phyloP scores from a whole-genome alignment of 169 alveolate genomes.

The Eimeria acervulina region DNA sequence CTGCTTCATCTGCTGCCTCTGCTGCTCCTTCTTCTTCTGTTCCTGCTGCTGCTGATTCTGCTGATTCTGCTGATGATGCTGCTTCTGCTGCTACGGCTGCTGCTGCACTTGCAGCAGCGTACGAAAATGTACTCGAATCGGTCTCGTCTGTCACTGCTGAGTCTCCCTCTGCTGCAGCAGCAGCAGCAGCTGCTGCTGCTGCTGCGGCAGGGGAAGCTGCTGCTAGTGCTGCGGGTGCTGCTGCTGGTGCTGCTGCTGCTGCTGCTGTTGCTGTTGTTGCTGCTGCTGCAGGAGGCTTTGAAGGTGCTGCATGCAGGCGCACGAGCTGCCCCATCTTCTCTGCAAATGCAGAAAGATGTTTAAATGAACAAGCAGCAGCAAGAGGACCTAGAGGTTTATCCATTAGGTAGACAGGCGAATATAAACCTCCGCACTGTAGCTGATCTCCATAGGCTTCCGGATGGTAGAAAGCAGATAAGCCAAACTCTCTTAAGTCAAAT shows the following conservation, averaged over 20 bases:
- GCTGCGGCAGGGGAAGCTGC: background rate
- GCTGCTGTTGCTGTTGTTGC: too few species aligned
- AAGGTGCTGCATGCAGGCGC: background rate
- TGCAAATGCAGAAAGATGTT: slow-evolving; percentile 15
- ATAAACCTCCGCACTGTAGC: slow-evolving; percentile 29
- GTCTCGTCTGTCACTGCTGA: background rate
- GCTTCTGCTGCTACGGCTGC: background rate
- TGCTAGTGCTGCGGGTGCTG: background rate
- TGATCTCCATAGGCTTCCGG: slow-evolving; percentile 49
- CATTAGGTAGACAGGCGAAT: background rate
- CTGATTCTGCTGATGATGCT: background rate
- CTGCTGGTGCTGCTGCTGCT: background rate
- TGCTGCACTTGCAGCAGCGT: too few species aligned
- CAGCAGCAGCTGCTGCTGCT: background rate
- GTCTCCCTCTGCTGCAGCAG: background rate
- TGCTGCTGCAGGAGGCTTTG: background rate
- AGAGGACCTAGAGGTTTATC: slow-evolving; percentile 14
- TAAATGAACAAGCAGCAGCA: slow-evolving; percentile 28
- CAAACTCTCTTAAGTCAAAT: background rate
- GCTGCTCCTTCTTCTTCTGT: background rate
- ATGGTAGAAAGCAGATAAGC: slow-evolving; percentile 1
- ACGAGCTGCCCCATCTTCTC: slow-evolving; percentile 2
- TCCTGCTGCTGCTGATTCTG: background rate
- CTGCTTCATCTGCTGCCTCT: background rate
- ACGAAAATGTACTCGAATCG: background rate